Percentiles rank a stretch among this genome's conserved stretches.
Conservation (phyloP, 305 asterid genomes). For the Lippia alba region DNA sequence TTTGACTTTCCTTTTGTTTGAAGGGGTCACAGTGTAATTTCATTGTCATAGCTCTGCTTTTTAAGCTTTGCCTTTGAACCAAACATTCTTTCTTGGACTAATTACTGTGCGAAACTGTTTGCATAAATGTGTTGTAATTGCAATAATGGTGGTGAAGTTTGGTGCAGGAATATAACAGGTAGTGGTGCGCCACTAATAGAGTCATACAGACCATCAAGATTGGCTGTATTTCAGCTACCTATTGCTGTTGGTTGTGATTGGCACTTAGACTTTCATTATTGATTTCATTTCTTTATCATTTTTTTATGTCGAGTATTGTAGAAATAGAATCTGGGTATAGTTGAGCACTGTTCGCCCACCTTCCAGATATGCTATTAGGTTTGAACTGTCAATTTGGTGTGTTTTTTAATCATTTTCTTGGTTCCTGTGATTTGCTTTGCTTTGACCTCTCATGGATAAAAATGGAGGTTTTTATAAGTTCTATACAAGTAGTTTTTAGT, state of each 20-base stretch:
- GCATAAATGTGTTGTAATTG: constrained; percentile 16
- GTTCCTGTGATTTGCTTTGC: no score
- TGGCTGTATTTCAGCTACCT: background rate
- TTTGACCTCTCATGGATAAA: no score
- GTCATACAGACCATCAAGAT: background rate
- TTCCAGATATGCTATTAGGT: constrained; percentile 1
- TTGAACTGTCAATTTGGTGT: background rate
- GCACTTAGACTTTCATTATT: constrained; percentile 29
- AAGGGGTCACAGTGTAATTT: background rate
- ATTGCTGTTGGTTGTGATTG: constrained; percentile 21
- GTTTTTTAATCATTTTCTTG: no score
- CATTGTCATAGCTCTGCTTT: no score
- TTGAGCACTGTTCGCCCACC: constrained; percentile 34
- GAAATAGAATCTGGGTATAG: constrained; percentile 18
- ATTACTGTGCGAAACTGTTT: background rate
- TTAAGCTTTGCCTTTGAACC: no score
- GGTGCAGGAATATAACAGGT: constrained; percentile 31
- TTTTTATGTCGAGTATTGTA: background rate
- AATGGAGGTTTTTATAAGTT: no score
- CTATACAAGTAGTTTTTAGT: no score
- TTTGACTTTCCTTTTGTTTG: constrained; percentile 35
- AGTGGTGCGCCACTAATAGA: constrained; percentile 29
- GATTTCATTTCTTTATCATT: constrained; percentile 1
- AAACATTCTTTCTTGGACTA: no score
- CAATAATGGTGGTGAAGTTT: constrained; percentile 21